phyloP scores from a whole-genome alignment of 306 rosid species.

The Cicer cuneatum region DNA sequence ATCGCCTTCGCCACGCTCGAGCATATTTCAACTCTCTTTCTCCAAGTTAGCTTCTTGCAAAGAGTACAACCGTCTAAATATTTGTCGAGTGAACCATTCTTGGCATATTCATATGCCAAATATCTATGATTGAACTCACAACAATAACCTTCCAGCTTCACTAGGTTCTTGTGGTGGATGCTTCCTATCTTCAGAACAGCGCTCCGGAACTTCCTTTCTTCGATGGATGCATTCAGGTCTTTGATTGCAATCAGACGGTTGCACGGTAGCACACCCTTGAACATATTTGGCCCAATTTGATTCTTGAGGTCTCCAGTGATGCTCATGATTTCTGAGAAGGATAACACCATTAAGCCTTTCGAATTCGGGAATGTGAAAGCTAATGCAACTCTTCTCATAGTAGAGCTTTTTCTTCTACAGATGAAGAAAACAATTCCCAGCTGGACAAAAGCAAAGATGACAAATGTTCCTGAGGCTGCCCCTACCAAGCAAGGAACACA shows the following conservation, averaged over 20 bases:
- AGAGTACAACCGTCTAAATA: conserved; percentile 56
- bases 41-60: conserved; percentile 74
- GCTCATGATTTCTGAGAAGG: conserved; percentile 68
- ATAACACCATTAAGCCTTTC: conserved; percentile 59
- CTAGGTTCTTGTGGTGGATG: conserved; percentile 77
- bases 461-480: conserved; percentile 63
- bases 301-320: conserved; percentile 61
- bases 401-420: conserved; percentile 51
- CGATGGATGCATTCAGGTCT: conserved; percentile 58
- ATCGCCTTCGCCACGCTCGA: conserved; percentile 70
- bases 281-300: conserved; percentile 65
- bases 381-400: conserved; percentile 46
- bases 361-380: conserved; percentile 53
- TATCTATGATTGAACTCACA: conserved; percentile 66
- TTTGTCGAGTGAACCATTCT: conserved; percentile 66
- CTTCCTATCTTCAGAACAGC: conserved; percentile 63
- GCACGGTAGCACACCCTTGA: conserved; percentile 63
- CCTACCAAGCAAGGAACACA: conserved; percentile 67
- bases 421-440: conserved; percentile 61
- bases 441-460: conserved; percentile 57
- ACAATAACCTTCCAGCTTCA: conserved; percentile 82
- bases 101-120: conserved; percentile 64
- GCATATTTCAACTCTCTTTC: conserved; percentile 73
- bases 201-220: conserved; percentile 72
- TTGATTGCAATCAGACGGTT: conserved; percentile 57